Evolutionary conservation across 148 eudicot genomes (phyloP).

Genomic region (Bassia scoparia): DNA sequence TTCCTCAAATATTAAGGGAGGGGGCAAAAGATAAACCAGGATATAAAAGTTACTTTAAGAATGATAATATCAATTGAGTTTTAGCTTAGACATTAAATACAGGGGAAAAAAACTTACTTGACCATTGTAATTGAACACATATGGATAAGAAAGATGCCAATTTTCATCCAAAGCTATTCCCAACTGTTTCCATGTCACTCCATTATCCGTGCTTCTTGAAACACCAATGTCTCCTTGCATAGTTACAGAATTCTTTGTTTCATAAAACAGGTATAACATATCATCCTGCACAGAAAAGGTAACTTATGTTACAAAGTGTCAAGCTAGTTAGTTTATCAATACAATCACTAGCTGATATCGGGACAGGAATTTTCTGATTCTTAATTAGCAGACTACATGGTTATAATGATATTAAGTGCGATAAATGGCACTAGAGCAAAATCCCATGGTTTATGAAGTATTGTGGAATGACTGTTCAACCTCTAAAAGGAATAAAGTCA

Average conservation of each 20-base stretch:
- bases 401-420: no score
- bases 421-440: neutral
- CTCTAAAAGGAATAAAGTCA: neutral
- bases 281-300: conserved; percentile 52
- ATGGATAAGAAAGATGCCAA: conserved; percentile 98
- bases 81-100: neutral
- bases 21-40: no score
- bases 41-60: no score
- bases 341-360: neutral
- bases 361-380: neutral
- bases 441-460: neutral
- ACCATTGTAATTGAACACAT: conserved; percentile 61
- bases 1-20: no score
- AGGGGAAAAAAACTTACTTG: conserved; percentile 42
- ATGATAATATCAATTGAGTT: no score
- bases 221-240: conserved; percentile 98
- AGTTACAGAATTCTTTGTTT: conserved; percentile 80
- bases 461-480: neutral
- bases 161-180: conserved; percentile 91
- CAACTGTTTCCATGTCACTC: conserved; percentile 87
- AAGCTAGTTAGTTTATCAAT: neutral
- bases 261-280: conserved; percentile 65
- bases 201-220: conserved; percentile 77
- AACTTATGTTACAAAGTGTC: neutral
- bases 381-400: no score